Percentiles rank a stretch among this genome's conserved stretches.
These are phyloP conservation scores for Dendrobium officinale DNA, from an alignment of 106 monocot genomes.

Conservation along the genomic window DNA sequence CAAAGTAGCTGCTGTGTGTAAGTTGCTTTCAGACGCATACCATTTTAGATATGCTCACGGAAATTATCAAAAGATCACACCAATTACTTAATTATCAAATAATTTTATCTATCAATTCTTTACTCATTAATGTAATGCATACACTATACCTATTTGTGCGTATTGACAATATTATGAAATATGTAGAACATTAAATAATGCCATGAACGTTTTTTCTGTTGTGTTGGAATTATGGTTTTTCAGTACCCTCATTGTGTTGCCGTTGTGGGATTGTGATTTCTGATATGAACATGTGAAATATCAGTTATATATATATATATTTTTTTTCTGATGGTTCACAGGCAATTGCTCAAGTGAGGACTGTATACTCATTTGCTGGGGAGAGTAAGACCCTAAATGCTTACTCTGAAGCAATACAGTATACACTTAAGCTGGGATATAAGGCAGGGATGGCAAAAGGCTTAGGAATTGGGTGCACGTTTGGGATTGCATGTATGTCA, in stretches of 20 bases:
- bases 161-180: not conserved
- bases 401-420: conserved; percentile 97
- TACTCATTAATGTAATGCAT: not conserved
- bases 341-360: conserved; percentile 94
- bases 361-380: conserved; percentile 89
- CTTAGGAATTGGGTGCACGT: conserved; percentile 90
- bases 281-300: not conserved
- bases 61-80: not conserved
- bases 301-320: not conserved
- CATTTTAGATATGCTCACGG: not conserved
- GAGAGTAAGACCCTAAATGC: conserved; percentile 70
- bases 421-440: conserved; percentile 84
- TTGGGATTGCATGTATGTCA: conserved; percentile 95
- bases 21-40: not conserved
- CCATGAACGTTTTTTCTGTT: not conserved
- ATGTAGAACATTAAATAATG: not conserved
- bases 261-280: conserved; percentile 2
- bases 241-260: not conserved
- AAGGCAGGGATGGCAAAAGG: conserved; percentile 99
- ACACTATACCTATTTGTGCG: not conserved
- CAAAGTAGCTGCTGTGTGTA: not conserved
- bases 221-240: not conserved
- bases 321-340: conserved; percentile 17
- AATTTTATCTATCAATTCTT: not conserved
- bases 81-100: not conserved